Base-by-base conservation (phyloP, 768 basidiomycete species). In the Kwoniella europaea region DNA sequence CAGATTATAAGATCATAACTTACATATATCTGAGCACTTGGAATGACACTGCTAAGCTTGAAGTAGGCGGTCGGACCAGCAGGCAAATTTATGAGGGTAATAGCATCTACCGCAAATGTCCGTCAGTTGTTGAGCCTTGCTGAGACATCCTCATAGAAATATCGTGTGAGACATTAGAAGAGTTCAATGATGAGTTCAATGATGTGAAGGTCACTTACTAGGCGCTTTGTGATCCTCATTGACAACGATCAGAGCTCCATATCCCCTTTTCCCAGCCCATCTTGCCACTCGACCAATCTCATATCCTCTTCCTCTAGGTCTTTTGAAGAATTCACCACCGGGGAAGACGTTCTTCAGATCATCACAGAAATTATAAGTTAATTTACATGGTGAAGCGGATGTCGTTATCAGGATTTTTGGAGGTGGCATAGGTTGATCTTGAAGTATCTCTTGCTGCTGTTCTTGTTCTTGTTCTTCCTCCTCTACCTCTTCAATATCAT, bases 221-320 rank as follows among this genome's bases (percentile, higher is more conserved):
- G 94, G 92, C 80, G 90, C 91, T 81, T 94, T 94, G 87, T 90
- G 90, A 76, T 98, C 92, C 79, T 99, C 97, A 73, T 98, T 98
- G 43, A 98, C 92, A 2, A 99, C 93, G 54, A 92, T 87, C 72
- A 98, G 81, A 73, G 95, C 93, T 55, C 90, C 91, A 81, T 93
- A 99, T 2, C 91, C 91, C 77, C 97, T 86, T 53, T 89, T 91
- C 13, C 91, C 90, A 22, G 94, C 94, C 97, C 97, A 99, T 3
- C 91, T 89, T 41, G 95, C 92, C 78, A 98, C 92, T 70, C 90
- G 86, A 0, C 95, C 95, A 76, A 96, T 85, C 84, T 96, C 94
- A 77, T 92, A 96, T 0, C 92, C 93, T 75, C 92, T 91, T 1
- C 93, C 92, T 81, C 92, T 93, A 78, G 92, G 92, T 74, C 95